These are phyloP conservation scores for Corchorus olitorius DNA, from an alignment of 345 rosid genomes.

Conservation along the genomic window DNA sequence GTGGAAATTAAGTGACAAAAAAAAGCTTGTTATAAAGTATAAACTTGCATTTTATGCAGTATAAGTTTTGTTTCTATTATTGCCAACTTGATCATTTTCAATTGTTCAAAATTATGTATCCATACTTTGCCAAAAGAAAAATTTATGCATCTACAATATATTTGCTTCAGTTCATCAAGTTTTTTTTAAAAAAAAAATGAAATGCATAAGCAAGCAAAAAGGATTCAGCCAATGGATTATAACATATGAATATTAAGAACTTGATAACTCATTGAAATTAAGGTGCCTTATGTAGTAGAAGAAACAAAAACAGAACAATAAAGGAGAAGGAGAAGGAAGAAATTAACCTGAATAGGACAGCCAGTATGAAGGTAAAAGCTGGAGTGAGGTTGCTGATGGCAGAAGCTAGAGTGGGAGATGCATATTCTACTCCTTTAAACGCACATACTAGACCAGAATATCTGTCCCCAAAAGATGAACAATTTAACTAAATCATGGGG, in stretches of 20 bases:
- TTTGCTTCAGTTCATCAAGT: background rate
- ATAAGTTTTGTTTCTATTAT: background rate
- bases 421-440: constrained; percentile 36
- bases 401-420: constrained; percentile 51
- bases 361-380: constrained; percentile 46
- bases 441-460: constrained; percentile 21
- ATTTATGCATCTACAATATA: no score
- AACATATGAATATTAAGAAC: no score
- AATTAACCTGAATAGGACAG: constrained; percentile 31
- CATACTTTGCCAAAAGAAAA: no score
- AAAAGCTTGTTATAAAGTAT: background rate
- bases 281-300: no score
- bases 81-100: background rate
- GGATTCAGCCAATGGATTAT: background rate
- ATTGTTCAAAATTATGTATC: background rate
- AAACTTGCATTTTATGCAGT: background rate
- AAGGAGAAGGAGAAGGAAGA: background rate
- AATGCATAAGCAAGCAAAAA: background rate
- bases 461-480: constrained; percentile 26
- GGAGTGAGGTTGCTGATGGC: constrained; percentile 48
- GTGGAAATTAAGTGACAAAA: background rate
- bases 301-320: background rate
- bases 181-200: background rate
- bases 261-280: no score
- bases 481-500: background rate